Conservation (phyloP, 768 basidiomycete genomes). For the Phlebiopsis flavidoalba region DNA sequence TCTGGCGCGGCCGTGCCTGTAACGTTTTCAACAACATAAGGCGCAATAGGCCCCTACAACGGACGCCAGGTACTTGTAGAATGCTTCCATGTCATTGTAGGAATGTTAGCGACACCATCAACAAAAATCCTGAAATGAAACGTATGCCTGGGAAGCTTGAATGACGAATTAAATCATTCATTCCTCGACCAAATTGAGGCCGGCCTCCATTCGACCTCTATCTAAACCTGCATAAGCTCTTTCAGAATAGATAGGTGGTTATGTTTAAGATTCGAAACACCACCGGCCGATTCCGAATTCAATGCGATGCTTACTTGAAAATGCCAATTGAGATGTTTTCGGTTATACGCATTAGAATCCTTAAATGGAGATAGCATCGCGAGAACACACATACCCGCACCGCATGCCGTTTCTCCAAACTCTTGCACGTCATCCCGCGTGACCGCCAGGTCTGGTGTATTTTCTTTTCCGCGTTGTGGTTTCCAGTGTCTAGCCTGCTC, state of each 20-base stretch:
- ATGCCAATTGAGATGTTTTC: no score
- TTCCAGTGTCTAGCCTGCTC: no score
- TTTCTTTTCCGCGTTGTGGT: slow-evolving; percentile 47
- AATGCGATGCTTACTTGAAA: slow-evolving; percentile 69
- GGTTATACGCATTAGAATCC: background rate
- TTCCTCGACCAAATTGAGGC: slow-evolving; percentile 85
- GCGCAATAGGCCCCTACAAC: slow-evolving; percentile 70
- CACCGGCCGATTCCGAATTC: slow-evolving; percentile 90
- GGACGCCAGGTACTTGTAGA: background rate
- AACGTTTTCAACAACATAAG: slow-evolving; percentile 57
- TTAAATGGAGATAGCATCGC: background rate
- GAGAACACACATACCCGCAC: slow-evolving; percentile 24
- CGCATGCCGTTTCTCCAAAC: slow-evolving; percentile 53
- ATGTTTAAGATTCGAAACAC: no score
- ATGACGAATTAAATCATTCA: slow-evolving; percentile 86
- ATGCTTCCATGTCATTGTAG: background rate
- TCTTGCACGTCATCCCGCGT: slow-evolving; percentile 37
- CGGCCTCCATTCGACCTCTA: slow-evolving; percentile 83
- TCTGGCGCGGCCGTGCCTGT: slow-evolving; percentile 42
- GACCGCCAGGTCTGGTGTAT: slow-evolving; percentile 45
- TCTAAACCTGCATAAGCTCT: no score
- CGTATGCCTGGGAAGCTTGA: slow-evolving; percentile 72
- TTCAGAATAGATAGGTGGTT: no score
- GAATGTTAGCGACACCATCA: no score
- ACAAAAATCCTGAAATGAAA: background rate